Evolutionary conservation across 2,329 filamentous ascomycete genomes (phyloP).

Genomic region (Aspergillus novoparasiticus): DNA sequence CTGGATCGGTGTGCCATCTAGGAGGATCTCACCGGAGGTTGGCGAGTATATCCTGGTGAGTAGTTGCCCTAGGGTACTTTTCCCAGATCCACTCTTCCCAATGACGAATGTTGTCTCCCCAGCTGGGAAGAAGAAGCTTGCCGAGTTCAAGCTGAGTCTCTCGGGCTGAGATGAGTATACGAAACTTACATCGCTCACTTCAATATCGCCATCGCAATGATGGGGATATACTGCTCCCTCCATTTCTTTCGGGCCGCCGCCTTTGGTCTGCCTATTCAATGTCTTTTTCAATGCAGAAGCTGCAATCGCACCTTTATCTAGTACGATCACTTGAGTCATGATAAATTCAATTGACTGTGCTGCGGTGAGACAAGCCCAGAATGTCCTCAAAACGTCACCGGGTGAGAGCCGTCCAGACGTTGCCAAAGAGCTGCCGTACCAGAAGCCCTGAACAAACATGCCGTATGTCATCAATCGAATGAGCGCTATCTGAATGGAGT

Average conservation of each 20-base stretch:
- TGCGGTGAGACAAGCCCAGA: slow-evolving; percentile 78
- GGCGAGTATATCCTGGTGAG: slow-evolving; percentile 77
- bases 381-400: slow-evolving; percentile 76
- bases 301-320: slow-evolving; percentile 79
- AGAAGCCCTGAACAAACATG: slow-evolving; percentile 88
- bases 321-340: slow-evolving; percentile 73
- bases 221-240: slow-evolving; percentile 33
- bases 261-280: slow-evolving; percentile 30
- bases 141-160: slow-evolving; percentile 60
- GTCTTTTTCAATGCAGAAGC: slow-evolving; percentile 63
- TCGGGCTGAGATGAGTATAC: slow-evolving; percentile 73
- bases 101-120: slow-evolving; percentile 79
- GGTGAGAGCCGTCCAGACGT: slow-evolving; percentile 59
- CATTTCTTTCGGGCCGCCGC: slow-evolving; percentile 28
- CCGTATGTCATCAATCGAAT: slow-evolving; percentile 72
- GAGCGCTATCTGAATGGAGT: slow-evolving; percentile 71
- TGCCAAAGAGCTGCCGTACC: slow-evolving; percentile 77
- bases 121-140: slow-evolving; percentile 70
- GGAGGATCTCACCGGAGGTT: slow-evolving; percentile 62
- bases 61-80: slow-evolving; percentile 83
- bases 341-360: slow-evolving; percentile 74
- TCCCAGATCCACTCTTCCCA: slow-evolving; percentile 85
- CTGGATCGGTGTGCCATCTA: slow-evolving; percentile 68
- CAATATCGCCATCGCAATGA: slow-evolving; percentile 67
- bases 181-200: slow-evolving; percentile 71